phyloP scores from a whole-genome alignment of 805 yeast genomes.

The Citeromyces nyonsensis region DNA sequence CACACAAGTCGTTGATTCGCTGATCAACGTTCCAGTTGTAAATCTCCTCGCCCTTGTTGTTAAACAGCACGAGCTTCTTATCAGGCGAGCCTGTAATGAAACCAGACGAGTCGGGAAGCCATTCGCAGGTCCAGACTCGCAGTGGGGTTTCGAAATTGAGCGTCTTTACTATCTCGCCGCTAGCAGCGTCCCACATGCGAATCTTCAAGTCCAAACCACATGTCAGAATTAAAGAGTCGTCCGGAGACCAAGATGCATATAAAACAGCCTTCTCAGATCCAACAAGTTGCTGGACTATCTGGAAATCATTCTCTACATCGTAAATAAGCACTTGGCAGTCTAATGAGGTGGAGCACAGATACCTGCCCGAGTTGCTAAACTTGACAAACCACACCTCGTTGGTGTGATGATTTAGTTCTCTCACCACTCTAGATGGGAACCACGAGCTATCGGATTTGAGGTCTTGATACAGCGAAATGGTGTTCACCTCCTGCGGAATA shows the following conservation, averaged over 20 bases:
- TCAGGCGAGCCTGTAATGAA: constrained; percentile 73
- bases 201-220: constrained; percentile 62
- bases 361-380: constrained; percentile 66
- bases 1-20: constrained; percentile 53
- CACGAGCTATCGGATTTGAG: neutral
- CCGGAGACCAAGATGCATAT: constrained; percentile 63
- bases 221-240: constrained; percentile 49
- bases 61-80: constrained; percentile 37
- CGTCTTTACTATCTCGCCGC: constrained; percentile 13
- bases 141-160: constrained; percentile 6
- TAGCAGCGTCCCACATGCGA: constrained; percentile 47
- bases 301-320: constrained; percentile 35
- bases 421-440: too few relatives aligned
- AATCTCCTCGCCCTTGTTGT: constrained; percentile 14
- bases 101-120: constrained; percentile 39
- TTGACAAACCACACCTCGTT: constrained; percentile 78
- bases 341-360: constrained; percentile 62
- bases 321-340: constrained; percentile 53
- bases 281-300: constrained; percentile 17
- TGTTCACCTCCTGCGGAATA: too few relatives aligned
- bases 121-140: constrained; percentile 47
- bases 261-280: constrained; percentile 41
- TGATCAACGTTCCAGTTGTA: constrained; percentile 17
- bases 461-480: constrained; percentile 1
- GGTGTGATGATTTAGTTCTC: constrained; percentile 27